Base-by-base conservation (phyloP, 768 basidiomycete genomes). In the Hebeloma cylindrosporum region DNA sequence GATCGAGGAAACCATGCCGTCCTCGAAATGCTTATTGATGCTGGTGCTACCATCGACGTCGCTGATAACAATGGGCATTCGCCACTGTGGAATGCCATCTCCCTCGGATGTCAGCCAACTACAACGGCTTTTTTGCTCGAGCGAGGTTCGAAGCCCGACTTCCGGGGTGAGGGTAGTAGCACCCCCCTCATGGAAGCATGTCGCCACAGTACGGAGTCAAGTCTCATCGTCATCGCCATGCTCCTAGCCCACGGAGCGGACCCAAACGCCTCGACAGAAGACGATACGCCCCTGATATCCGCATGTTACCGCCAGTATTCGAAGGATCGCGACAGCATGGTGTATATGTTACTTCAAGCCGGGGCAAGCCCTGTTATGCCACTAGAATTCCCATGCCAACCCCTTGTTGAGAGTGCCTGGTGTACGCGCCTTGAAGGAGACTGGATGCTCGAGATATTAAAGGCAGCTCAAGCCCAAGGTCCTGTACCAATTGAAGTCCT, bases 221-320 rank as follows among this genome's bases (percentile, higher is more conserved):
- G 18, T 18, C 11, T 14, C 18, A 10, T 20, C 10, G 13, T 18
- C 18, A 18, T 13, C 34, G 34, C 34, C 10, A 40, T 40, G n/a
- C 38, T 40, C 10, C 38, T 40, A n/a, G 38, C 38, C 25, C 22
- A 22, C 5, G 38, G 38, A n/a, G 38, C 38, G n/a, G 38, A 40
- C 14, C 22, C 26, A 21, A 40, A 40, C 14, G 38, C 38, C n/a
- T n/a, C 22, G 7, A 27, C 38, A n/a, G n/a, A 9, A 25, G 38
- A 40, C 20, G 38, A 40, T 27, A 40, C 38, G n/a, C 38, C 38
- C 14, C 38, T 40, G n/a, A 27, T 27, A 11, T 40, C 38, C 5
- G 38, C 38, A 11, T 23, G n/a, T 25, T 25, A 27, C 21, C 38
- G 25, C 21, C 38, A 40, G 18, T 23, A 40, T 14, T 11, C n/a